phyloP scores from a whole-genome alignment of 1,284 basidiomycete genomes.

The Entoloma clypeatum region DNA sequence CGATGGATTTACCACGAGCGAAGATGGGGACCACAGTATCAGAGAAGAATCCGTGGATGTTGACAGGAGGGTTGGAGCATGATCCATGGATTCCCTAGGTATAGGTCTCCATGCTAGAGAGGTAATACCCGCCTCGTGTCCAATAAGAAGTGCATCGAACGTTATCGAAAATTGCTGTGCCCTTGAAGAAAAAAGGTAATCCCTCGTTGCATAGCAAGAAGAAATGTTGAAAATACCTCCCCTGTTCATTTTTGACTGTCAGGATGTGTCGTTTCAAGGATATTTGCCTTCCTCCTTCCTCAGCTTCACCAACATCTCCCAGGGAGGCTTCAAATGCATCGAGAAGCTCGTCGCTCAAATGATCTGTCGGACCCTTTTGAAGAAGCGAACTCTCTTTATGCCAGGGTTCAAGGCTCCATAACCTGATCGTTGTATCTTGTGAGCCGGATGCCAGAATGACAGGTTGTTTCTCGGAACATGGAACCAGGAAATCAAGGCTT shows the following conservation, averaged over 20 bases:
- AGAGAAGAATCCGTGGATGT: slow-evolving; percentile 91
- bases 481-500: slow-evolving; percentile 62
- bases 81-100: slow-evolving; percentile 20
- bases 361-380: slow-evolving; percentile 20
- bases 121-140: slow-evolving; percentile 91
- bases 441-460: slow-evolving; percentile 83
- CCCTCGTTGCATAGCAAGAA: slow-evolving; percentile 1
- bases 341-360: slow-evolving; percentile 65
- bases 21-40: slow-evolving; percentile 85
- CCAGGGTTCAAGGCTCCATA: slow-evolving; percentile 74
- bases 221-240: slow-evolving; percentile 39
- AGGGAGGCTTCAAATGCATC: slow-evolving; percentile 87
- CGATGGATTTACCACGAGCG: slow-evolving; percentile 38
- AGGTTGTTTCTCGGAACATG: slow-evolving; percentile 30
- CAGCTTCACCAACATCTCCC: slow-evolving; percentile 59
- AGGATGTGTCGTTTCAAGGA: slow-evolving; percentile 81
- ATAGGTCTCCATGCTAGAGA: slow-evolving; percentile 76
- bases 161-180: slow-evolving; percentile 68
- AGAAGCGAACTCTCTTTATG: slow-evolving; percentile 22
- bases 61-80: slow-evolving; percentile 72
- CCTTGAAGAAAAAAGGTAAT: slow-evolving; percentile 31
- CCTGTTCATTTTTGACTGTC: slow-evolving; percentile 50
- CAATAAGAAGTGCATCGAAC: slow-evolving; percentile 88
- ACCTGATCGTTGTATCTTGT: slow-evolving; percentile 86
- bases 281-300: slow-evolving; percentile 76